Evolutionary conservation across 106 monocot genomes (phyloP), one percentile per base, ranked within the genome.

Genomic region (Agapanthus africanus): DNA sequence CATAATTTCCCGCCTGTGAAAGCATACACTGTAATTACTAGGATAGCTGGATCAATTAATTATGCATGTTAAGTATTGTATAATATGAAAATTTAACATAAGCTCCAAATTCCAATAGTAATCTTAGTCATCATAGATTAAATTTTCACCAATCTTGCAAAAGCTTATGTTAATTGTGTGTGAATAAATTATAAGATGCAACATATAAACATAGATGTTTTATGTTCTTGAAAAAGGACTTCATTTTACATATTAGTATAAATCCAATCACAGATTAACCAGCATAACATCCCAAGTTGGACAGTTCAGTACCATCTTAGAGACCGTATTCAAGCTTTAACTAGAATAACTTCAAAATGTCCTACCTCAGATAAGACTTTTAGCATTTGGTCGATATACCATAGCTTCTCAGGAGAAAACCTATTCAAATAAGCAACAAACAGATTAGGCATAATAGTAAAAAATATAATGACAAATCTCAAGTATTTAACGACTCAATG

Each of bases 331-430:
- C n/a, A n/a, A n/a, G n/a, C n/a, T n/a, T n/a, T n/a, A n/a, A n/a
- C n/a, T n/a, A n/a, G n/a, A n/a, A n/a, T n/a, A n/a, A n/a, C n/a
- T n/a, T n/a, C n/a, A n/a, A n/a, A n/a, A n/a, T n/a, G n/a, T n/a
- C 69, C 23, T 71, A 97, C 95, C 91, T 89, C 82, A 61, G 79
- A 84, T 80, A 99, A 77, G 39, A 99, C 93, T 77, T 93, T 99
- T 70, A 99, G 76, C 93, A 99, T 93, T 52, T 99, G 92, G 77
- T 93, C 90, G 67, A 99, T 82, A 64, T 93, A 93, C 99, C 99
- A 99, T 44, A 85, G 70, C 77, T 99, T 99, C 41, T 99, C 99
- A 65, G 76, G 77, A 61, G 85, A 93, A 80, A 84, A 91, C 77
- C 91, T 91, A 67, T 8, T 57, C 39, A 69, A 76, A 18, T 27